These are phyloP conservation scores for Petrea volubilis DNA, from an alignment of 257 asterid genomes.

Conservation along the genomic window DNA sequence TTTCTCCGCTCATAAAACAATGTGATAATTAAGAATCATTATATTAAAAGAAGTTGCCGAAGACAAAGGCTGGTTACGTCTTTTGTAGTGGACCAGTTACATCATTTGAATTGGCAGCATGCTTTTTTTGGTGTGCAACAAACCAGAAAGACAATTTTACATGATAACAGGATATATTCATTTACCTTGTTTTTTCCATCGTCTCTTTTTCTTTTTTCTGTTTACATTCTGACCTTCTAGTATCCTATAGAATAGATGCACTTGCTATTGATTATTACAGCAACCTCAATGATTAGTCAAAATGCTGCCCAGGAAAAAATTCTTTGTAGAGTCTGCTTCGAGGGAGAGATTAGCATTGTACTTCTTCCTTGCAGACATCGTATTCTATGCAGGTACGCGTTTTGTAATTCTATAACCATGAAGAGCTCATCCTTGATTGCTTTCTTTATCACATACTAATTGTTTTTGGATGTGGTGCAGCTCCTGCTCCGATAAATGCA, in stretches of 20 bases:
- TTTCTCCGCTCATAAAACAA: no score
- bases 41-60: no score
- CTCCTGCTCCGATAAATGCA: conserved; percentile 78
- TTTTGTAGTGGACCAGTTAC: no score
- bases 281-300: conserved; percentile 17
- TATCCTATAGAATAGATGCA: background rate
- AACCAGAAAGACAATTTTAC: background rate
- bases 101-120: no score
- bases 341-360: conserved; percentile 86
- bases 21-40: no score
- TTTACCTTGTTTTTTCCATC: background rate
- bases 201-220: background rate
- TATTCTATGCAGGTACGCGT: conserved; percentile 78
- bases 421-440: background rate
- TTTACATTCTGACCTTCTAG: background rate
- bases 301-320: conserved; percentile 74
- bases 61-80: no score
- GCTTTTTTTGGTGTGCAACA: background rate
- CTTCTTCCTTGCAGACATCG: conserved; percentile 99
- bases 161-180: background rate
- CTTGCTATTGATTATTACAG: background rate
- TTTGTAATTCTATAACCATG: background rate
- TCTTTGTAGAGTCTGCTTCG: conserved; percentile 91
- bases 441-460: background rate
- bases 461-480: conserved; percentile 39